Percentiles rank a stretch among this genome's conserved stretches.
phyloP scores from a whole-genome alignment of 306 rosid genomes.

The Quercus dentata region DNA sequence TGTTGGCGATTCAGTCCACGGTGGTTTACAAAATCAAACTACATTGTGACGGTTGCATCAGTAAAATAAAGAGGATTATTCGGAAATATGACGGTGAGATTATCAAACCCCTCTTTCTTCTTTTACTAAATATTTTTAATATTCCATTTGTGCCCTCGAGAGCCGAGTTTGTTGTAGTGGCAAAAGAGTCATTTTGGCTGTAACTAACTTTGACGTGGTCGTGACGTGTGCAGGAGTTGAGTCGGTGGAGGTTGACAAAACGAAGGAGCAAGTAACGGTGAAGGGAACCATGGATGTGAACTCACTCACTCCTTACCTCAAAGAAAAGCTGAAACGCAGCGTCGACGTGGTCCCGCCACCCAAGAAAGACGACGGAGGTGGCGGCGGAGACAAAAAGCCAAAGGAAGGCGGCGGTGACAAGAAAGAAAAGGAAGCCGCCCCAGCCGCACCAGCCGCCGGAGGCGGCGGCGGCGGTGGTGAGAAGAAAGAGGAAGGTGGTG shows the following conservation, averaged over 20 bases:
- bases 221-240: conserved; percentile 53
- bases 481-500: conserved; percentile 17
- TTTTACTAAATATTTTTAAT: too few relatives aligned
- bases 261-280: conserved; percentile 65
- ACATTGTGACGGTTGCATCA: conserved; percentile 85
- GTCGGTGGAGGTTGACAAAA: conserved; percentile 43
- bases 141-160: too few relatives aligned
- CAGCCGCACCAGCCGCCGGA: too few relatives aligned
- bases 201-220: too few relatives aligned
- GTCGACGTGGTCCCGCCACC: conserved; percentile 70
- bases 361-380: conserved; percentile 40
- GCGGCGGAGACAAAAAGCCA: conserved; percentile 14
- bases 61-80: conserved; percentile 57
- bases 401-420: conserved; percentile 15
- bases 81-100: conserved; percentile 49
- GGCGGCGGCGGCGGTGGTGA: conserved; percentile 14
- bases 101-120: too few relatives aligned
- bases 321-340: conserved; percentile 42
- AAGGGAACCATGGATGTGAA: conserved; percentile 61
- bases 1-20: conserved; percentile 47
- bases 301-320: conserved; percentile 44
- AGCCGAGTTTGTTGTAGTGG: too few relatives aligned
- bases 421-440: conserved; percentile 22
- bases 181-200: too few relatives aligned
- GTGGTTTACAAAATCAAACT: conserved; percentile 64